Evolutionary conservation across 2,329 filamentous ascomycete species (phyloP), one percentile per base, ranked within the genome.

Genomic region (Penicillium paneum): DNA sequence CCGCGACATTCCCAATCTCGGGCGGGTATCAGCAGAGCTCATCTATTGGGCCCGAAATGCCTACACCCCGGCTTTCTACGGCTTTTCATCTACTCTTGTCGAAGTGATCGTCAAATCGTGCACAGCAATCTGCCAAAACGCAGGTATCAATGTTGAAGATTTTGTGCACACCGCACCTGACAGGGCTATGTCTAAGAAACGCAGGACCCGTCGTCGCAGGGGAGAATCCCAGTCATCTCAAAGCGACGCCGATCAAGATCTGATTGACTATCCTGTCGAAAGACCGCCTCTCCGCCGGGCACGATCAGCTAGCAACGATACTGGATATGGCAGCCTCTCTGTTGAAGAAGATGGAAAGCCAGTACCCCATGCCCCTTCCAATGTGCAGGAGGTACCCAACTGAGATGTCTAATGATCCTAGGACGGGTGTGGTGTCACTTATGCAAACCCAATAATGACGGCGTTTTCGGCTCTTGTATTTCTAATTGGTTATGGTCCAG

Each of bases 21-120:
- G 68, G 8, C 72, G 73, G 10, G 71, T 76, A 19, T 72, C 73
- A 3, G 69, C 70, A 0, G 71, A 74, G 42, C 67, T 76, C 6
- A 71, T 74, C 41, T 75, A 76, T 56, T 76, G 74, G 74, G 71
- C 73, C n/a, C 71, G 71, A 13, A 71, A 76, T 53, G 74, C 74
- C 10, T 76, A 76, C 55, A 75, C 75, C 45, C 74, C 74, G 1
- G 66, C 74, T 8, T 76, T 74, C 43, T 76, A 75, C 24, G 74
- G 74, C 0, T 71, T 76, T 31, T 74, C 73, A 0, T 59, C 67
- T 5, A 62, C 61, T 4, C 68, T 74, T 12, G 66, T 74, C 8
- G 67, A 74, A 7, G 65, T 72, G 0, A 71, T 76, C 24, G 72
- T 75, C 35, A 64, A 69, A 2, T 73, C 73, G 31, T 76, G 74